Conservation (phyloP, 2,329 filamentous ascomycete species). For the Sporothrix mexicana region DNA sequence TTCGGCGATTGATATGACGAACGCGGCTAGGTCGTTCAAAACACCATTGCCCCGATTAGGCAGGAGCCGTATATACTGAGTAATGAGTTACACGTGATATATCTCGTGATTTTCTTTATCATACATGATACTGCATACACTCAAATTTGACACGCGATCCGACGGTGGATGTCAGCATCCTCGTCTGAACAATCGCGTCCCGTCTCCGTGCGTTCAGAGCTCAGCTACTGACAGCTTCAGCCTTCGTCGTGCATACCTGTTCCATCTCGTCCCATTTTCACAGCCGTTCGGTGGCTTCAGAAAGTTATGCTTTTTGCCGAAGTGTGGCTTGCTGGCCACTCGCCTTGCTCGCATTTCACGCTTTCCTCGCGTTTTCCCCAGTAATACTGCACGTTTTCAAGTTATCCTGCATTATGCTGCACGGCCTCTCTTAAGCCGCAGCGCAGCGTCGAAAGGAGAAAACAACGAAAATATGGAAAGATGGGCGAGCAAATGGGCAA, state of each 20-base stretch:
- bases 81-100: not conserved
- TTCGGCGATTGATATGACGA: too few relatives aligned
- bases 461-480: not conserved
- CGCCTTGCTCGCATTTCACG: not conserved
- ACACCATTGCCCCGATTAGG: constrained; percentile 7
- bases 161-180: not conserved
- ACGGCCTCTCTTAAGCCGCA: not conserved
- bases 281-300: not conserved
- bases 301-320: too few relatives aligned
- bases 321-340: too few relatives aligned
- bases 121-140: not conserved
- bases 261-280: not conserved
- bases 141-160: not conserved
- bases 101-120: not conserved
- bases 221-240: not conserved
- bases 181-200: not conserved
- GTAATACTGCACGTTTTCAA: not conserved
- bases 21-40: not conserved
- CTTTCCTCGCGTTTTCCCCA: too few relatives aligned
- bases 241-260: constrained; percentile 4
- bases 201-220: not conserved
- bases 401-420: not conserved
- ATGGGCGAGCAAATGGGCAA: not conserved
- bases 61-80: not conserved
- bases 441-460: not conserved